Evolutionary conservation across 345 rosid species (phyloP).

Genomic region (Passiflora organensis): DNA sequence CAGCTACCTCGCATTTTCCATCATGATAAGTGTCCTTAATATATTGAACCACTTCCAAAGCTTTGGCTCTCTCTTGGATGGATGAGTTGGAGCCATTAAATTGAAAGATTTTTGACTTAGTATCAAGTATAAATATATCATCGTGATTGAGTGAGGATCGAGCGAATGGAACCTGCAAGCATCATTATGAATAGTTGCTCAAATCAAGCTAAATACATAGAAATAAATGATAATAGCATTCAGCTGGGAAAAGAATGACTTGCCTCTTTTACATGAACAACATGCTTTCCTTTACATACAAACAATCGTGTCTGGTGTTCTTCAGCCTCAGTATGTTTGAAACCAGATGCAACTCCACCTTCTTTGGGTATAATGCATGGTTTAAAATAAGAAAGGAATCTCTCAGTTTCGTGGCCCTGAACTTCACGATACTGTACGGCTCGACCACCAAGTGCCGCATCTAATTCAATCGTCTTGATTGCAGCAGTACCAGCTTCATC

Average conservation of each 20-base stretch:
- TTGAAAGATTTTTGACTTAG: slow-evolving; percentile 86
- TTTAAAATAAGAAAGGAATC: slow-evolving; percentile 88
- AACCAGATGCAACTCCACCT: slow-evolving; percentile 91
- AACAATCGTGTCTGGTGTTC: slow-evolving; percentile 76
- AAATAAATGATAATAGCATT: slow-evolving; percentile 1
- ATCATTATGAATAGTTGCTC: background rate
- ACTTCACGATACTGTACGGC: slow-evolving; percentile 98
- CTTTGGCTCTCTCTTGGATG: slow-evolving; percentile 99
- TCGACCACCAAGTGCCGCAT: slow-evolving; percentile 99
- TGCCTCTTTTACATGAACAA: slow-evolving; percentile 92
- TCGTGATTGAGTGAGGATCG: slow-evolving; percentile 96
- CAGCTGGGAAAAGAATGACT: slow-evolving; percentile 17
- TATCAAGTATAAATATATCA: slow-evolving; percentile 91
- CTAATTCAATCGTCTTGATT: slow-evolving; percentile 85
- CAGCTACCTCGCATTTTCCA: slow-evolving; percentile 92
- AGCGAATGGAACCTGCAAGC: slow-evolving; percentile 73
- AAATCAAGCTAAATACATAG: slow-evolving; percentile 1
- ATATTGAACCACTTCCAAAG: slow-evolving; percentile 95
- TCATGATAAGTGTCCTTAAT: slow-evolving; percentile 92
- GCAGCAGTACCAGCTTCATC: slow-evolving; percentile 96
- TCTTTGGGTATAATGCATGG: slow-evolving; percentile 96
- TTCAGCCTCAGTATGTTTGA: slow-evolving; percentile 68
- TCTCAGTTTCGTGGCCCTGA: slow-evolving; percentile 93
- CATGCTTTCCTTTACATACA: slow-evolving; percentile 92
- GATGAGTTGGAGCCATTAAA: slow-evolving; percentile 93